Conservation (phyloP, 352 stramenopile species). For the Globisporangium cederbergense region DNA sequence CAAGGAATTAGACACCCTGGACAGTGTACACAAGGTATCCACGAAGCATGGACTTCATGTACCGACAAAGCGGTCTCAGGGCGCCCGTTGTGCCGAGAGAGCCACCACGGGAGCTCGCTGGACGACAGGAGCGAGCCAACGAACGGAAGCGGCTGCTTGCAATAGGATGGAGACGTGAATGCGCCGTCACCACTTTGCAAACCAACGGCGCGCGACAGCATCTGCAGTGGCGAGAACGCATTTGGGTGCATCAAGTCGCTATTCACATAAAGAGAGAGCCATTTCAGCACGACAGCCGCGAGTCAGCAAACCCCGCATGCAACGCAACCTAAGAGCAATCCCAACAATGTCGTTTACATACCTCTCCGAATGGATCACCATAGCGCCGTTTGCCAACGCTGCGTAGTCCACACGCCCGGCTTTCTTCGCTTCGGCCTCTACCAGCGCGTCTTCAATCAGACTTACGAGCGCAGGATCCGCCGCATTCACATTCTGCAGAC, state of each 20-base stretch:
- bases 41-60: not conserved
- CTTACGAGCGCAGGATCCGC: slow-evolving; percentile 57
- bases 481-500: slow-evolving; percentile 43
- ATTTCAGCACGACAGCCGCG: not conserved
- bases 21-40: too few species aligned
- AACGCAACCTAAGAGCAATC: not conserved
- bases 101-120: slow-evolving; percentile 65
- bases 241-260: slow-evolving; percentile 58
- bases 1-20: not conserved
- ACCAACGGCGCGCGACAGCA: slow-evolving; percentile 32
- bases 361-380: slow-evolving; percentile 55
- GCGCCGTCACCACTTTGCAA: slow-evolving; percentile 18
- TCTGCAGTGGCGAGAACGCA: slow-evolving; percentile 27
- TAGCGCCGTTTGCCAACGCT: slow-evolving; percentile 60
- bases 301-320: too few species aligned
- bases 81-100: slow-evolving; percentile 67
- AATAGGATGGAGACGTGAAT: slow-evolving; percentile 66
- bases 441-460: slow-evolving; percentile 41
- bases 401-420: slow-evolving; percentile 59
- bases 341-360: slow-evolving; percentile 15
- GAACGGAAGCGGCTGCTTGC: slow-evolving; percentile 33
- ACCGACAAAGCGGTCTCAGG: slow-evolving; percentile 81
- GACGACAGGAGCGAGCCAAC: slow-evolving; percentile 37
- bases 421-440: slow-evolving; percentile 41
- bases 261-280: slow-evolving; percentile 1